These are phyloP conservation scores for Lodderomyces parapsilosis DNA, from an alignment of 1,139 yeast genomes.

Conservation along the genomic window DNA sequence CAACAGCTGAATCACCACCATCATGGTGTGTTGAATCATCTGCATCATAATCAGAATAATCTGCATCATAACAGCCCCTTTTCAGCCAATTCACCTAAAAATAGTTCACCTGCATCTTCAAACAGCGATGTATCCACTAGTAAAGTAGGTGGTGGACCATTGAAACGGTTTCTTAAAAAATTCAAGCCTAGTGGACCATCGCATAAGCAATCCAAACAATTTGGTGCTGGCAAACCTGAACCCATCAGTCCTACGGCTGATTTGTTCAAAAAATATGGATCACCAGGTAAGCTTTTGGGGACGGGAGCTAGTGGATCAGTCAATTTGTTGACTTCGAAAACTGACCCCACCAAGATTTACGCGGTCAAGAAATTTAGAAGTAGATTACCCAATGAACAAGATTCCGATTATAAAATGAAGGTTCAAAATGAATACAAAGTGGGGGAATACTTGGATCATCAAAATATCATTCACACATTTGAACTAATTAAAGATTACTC, in stretches of 20 bases:
- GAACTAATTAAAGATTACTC: conserved; percentile 51
- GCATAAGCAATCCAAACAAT: conserved; percentile 5
- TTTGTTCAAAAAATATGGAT: conserved; percentile 53
- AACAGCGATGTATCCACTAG: conserved; percentile 7
- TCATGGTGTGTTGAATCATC: neutral
- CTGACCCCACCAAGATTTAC: conserved; percentile 47
- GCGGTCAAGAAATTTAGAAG: conserved; percentile 72
- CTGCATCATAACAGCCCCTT: conserved; percentile 2
- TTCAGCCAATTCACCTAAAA: conserved; percentile 3
- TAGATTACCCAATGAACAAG: conserved; percentile 50
- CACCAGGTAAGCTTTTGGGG: conserved; percentile 57
- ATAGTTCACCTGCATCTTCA: conserved; percentile 5
- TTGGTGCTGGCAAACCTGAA: conserved; percentile 6
- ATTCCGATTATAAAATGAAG: conserved; percentile 55
- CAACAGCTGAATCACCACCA: conserved; percentile 3
- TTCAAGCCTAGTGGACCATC: conserved; percentile 23
- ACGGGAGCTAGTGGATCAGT: conserved; percentile 83
- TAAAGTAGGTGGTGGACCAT: conserved; percentile 9
- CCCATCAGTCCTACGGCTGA: conserved; percentile 21
- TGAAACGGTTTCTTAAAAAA: conserved; percentile 37
- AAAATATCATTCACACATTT: conserved; percentile 61
- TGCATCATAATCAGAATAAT: neutral
- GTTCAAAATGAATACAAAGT: conserved; percentile 67
- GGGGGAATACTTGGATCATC: conserved; percentile 60
- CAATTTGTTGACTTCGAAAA: conserved; percentile 48